Percentiles rank a stretch among this genome's conserved stretches.
These are phyloP conservation scores for Fusarium nygamai DNA, from an alignment of 2,329 filamentous ascomycete genomes.

Conservation along the genomic window DNA sequence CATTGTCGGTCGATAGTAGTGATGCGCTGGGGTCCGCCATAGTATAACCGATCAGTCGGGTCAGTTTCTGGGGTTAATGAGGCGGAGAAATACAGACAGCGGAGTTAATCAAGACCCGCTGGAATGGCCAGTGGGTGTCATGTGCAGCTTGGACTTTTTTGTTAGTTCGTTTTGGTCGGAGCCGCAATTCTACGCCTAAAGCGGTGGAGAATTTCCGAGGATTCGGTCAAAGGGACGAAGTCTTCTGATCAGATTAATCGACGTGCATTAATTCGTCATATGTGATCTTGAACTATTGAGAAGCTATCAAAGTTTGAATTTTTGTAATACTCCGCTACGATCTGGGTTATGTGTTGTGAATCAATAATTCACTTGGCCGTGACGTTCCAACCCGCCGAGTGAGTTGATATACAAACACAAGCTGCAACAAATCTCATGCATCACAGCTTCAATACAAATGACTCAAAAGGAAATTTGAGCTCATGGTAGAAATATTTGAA, in stretches of 20 bases:
- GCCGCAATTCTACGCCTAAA: background rate
- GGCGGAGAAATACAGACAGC: slow-evolving; percentile 1
- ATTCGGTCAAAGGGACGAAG: background rate
- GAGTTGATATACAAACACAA: too few species aligned
- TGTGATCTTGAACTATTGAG: too few species aligned
- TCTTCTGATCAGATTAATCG: background rate
- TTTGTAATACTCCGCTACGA: background rate
- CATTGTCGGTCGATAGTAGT: background rate
- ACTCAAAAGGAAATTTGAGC: too few species aligned
- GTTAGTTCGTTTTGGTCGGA: background rate
- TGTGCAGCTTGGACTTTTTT: background rate
- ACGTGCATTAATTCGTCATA: accelerated
- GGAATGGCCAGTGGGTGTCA: background rate
- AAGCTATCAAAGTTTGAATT: accelerated
- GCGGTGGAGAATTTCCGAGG: background rate
- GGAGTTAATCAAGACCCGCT: background rate
- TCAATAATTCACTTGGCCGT: too few species aligned
- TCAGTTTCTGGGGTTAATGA: background rate
- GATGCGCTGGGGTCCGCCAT: background rate
- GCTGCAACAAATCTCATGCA: too few species aligned
- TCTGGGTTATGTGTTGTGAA: too few species aligned
- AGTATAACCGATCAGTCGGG: background rate
- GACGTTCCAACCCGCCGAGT: too few species aligned
- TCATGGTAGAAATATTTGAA: too few species aligned
- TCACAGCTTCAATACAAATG: too few species aligned